Evolutionary conservation across 495 filamentous ascomycete species (phyloP).

Genomic region (Annulohypoxylon moriforme): DNA sequence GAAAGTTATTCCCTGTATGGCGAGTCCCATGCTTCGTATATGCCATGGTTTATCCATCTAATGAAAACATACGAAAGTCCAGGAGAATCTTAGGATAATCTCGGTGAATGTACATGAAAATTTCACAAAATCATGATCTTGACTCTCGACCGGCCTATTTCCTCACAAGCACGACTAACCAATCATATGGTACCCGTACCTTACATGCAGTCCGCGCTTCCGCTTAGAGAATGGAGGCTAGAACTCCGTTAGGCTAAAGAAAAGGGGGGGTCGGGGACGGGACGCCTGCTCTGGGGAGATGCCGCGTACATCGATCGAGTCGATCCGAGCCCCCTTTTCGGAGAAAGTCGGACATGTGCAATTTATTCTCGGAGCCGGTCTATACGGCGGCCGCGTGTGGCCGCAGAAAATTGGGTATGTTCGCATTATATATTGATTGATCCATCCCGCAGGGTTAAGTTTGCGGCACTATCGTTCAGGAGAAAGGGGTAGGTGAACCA

Average conservation of each 20-base stretch:
- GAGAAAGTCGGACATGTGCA: slow-evolving; percentile 2
- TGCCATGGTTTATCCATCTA: background rate
- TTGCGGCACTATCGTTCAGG: background rate
- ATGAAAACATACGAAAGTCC: background rate
- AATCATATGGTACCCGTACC: slow-evolving; percentile 30
- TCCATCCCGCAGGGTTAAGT: background rate
- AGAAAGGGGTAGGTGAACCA: background rate
- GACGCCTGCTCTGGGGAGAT: background rate
- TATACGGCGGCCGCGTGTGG: background rate
- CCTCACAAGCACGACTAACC: slow-evolving; percentile 1
- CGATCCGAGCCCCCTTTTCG: slow-evolving; percentile 4
- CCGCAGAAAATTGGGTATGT: background rate
- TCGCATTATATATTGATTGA: background rate
- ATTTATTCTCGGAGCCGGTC: background rate
- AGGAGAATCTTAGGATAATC: background rate
- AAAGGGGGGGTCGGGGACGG: background rate
- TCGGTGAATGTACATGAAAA: background rate
- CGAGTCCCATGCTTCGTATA: background rate
- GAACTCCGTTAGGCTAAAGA: slow-evolving; percentile 22
- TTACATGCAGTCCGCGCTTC: slow-evolving; percentile 22
- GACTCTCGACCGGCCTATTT: too few species aligned
- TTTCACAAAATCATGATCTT: background rate
- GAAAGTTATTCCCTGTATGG: background rate
- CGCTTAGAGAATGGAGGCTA: slow-evolving; percentile 14
- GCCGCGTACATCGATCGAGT: slow-evolving; percentile 5